These are phyloP conservation scores for Yarrowia divulgata DNA, from an alignment of 805 yeast genomes.

Conservation along the genomic window DNA sequence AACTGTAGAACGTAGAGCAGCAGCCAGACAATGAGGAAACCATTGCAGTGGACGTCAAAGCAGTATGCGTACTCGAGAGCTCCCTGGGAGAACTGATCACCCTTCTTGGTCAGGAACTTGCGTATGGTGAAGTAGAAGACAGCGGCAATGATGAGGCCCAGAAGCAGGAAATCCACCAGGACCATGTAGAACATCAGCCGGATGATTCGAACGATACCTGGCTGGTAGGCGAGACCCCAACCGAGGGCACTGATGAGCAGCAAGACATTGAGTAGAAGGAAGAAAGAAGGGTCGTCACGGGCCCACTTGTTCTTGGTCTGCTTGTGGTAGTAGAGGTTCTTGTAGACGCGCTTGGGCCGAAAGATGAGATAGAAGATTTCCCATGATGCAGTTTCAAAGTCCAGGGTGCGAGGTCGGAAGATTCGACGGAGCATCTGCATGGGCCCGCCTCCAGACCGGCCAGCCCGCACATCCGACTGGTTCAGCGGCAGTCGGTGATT, in stretches of 20 bases:
- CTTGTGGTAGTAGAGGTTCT: constrained; percentile 80
- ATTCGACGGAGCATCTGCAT: constrained; percentile 52
- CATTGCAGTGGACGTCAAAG: constrained; percentile 91
- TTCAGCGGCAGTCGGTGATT: constrained; percentile 38
- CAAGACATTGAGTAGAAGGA: constrained; percentile 71
- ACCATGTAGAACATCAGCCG: constrained; percentile 83
- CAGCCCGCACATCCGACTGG: constrained; percentile 37
- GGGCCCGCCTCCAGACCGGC: constrained; percentile 30
- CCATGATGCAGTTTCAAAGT: constrained; percentile 93
- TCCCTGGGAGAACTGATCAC: constrained; percentile 50
- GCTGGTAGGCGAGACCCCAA: constrained; percentile 87
- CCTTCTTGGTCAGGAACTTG: constrained; percentile 55
- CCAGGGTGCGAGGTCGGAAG: constrained; percentile 79
- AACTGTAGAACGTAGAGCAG: constrained; percentile 76
- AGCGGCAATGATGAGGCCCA: constrained; percentile 75
- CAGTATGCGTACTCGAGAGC: constrained; percentile 91
- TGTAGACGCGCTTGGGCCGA: constrained; percentile 82
- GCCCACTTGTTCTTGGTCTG: constrained; percentile 83
- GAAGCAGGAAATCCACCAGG: constrained; percentile 74
- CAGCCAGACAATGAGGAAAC: constrained; percentile 84
- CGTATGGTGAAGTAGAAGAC: constrained; percentile 76
- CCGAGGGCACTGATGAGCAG: constrained; percentile 78
- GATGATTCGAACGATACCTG: constrained; percentile 65
- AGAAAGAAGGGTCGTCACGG: constrained; percentile 91
- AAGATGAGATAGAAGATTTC: constrained; percentile 77